Percentiles rank a stretch among this genome's conserved stretches.
These are phyloP conservation scores for Fusarium kyushuense DNA, from an alignment of 2,329 filamentous ascomycete genomes.

Conservation along the genomic window DNA sequence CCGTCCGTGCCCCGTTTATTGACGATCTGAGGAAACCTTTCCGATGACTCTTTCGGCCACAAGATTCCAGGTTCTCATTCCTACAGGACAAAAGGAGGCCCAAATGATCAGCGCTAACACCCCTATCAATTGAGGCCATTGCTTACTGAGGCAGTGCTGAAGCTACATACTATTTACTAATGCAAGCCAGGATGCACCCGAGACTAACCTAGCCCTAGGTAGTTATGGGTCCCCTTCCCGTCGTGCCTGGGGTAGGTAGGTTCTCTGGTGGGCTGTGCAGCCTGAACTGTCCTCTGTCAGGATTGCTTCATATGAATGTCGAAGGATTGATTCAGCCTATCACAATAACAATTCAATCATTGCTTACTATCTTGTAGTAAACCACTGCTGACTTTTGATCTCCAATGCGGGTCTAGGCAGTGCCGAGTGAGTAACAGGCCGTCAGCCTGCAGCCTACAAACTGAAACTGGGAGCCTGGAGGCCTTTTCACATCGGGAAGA, in stretches of 20 bases:
- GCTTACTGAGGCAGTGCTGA: slow-evolving; percentile 2
- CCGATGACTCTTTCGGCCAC: slow-evolving; percentile 10
- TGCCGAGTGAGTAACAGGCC: slow-evolving; percentile 37
- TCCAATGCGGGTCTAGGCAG: neutral
- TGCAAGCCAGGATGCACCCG: slow-evolving; percentile 5
- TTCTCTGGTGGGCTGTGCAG: slow-evolving; percentile 24
- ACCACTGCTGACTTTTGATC: neutral
- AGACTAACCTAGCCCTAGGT: slow-evolving; percentile 26
- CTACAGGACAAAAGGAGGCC: neutral
- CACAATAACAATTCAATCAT: neutral
- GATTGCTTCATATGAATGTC: slow-evolving; percentile 3
- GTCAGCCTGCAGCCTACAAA: slow-evolving; percentile 7
- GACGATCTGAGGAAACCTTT: neutral
- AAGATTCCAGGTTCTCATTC: neutral
- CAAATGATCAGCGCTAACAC: neutral
- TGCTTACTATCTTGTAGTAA: neutral
- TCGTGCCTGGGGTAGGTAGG: slow-evolving; percentile 22
- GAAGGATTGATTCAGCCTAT: slow-evolving; percentile 7
- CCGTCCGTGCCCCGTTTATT: neutral
- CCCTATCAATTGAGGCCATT: neutral
- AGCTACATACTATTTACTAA: neutral
- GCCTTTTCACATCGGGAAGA: neutral
- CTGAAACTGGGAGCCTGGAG: neutral
- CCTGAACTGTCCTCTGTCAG: slow-evolving; percentile 1
- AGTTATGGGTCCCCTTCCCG: slow-evolving; percentile 11